Base-by-base conservation (phyloP, 805 yeast species). In the Nakazawaea wickerhamii region DNA sequence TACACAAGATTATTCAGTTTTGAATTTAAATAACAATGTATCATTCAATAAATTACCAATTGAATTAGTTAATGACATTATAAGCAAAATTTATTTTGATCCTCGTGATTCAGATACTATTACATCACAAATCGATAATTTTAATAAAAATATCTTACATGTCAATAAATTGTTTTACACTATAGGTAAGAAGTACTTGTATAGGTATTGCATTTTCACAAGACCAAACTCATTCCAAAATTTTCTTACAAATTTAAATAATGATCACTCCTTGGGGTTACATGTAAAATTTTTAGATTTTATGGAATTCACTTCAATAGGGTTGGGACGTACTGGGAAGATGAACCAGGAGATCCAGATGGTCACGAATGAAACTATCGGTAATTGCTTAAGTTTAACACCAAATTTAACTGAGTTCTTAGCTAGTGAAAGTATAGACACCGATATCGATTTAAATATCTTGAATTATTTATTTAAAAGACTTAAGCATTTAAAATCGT, bases 301-400 rank as follows among this genome's bases (percentile, higher is more conserved):
- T 54, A 84, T 85, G 54, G 91, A 85, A 51, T 83, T 89, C 60
- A 88, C 96, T 1, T 81, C 91, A 0, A 80, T 90, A 38, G 96
- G 96, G 0, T 69, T 89, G 37, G 96, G 96, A 2, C 70, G 96
- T 49, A 84, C 96, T 0, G 87, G 85, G 9, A 74, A 82, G 51
- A 89, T 89, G 95, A 90, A 85, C 63, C 81, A 77, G 60, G 95
- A 85, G 61, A 89, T 89, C 52, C 95, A 89, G 61, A 85, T 86
- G 85, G 87, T 89, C 31, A 89, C 96, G 0, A 70, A 81, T 31
- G 64, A 67, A 21, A 89, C 96, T 2, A 78, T 89, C 19, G 60
- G 75, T 36, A 67, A 75, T 18, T 85, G 87, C 44, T 66, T 89
- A 22, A 55, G 61, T 39, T 59, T 76, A 45, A 80, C 85, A 1